Percentiles rank a stretch among this genome's conserved stretches.
These are phyloP conservation scores for Triangularia setosa DNA, from an alignment of 2,329 filamentous ascomycete genomes.

Conservation along the genomic window DNA sequence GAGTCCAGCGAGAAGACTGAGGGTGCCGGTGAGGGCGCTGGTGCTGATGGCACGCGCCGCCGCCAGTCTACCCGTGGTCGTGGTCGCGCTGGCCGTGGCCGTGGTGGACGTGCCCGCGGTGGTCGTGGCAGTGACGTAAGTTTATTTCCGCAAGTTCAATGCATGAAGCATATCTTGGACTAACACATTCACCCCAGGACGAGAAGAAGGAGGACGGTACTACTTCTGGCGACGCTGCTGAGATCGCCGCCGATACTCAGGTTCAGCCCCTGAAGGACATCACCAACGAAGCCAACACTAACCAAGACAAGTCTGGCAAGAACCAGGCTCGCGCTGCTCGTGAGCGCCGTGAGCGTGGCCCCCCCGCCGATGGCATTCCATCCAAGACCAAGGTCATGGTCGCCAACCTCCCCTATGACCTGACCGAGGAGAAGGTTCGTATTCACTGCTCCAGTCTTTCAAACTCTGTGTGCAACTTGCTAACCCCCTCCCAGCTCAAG, in stretches of 20 bases:
- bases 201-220: constrained; percentile 46
- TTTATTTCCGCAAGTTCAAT: constrained; percentile 15
- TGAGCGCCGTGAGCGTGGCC: constrained; percentile 77
- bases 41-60: constrained; percentile 59
- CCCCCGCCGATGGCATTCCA: constrained; percentile 92
- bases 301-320: constrained; percentile 50
- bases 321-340: constrained; percentile 53
- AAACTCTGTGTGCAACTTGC: constrained; percentile 17
- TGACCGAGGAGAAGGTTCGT: constrained; percentile 91
- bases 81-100: constrained; percentile 63
- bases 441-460: not conserved
- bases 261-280: constrained; percentile 58
- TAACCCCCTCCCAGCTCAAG: constrained; percentile 66
- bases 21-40: constrained; percentile 61
- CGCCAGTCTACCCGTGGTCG: constrained; percentile 61
- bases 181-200: constrained; percentile 22
- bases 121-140: constrained; percentile 58
- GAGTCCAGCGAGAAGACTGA: constrained; percentile 78
- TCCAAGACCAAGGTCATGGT: constrained; percentile 99
- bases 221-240: constrained; percentile 42
- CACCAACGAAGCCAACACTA: constrained; percentile 55
- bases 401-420: constrained; percentile 96
- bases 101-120: constrained; percentile 62
- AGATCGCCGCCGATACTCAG: constrained; percentile 47
- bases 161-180: not conserved